phyloP scores from a whole-genome alignment of 805 yeast species.

The Candida qinlingensis region DNA sequence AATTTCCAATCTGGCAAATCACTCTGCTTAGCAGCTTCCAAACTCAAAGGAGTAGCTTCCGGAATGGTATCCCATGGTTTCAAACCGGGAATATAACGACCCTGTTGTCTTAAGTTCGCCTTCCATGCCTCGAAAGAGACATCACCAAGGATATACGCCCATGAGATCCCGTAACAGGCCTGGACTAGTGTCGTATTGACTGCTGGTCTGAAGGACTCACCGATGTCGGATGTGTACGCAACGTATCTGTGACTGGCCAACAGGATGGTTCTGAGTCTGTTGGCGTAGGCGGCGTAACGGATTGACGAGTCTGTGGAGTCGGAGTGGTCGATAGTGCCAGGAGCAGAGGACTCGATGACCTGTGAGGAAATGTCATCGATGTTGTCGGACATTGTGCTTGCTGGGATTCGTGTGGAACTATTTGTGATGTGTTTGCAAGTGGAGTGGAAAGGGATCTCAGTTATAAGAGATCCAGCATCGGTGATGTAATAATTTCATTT shows the following conservation, averaged over 20 bases:
- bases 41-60: slow-evolving; percentile 23
- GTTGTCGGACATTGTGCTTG: slow-evolving; percentile 5
- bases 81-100: slow-evolving; percentile 52
- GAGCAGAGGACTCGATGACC: slow-evolving; percentile 13
- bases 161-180: slow-evolving; percentile 65
- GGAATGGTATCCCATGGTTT: slow-evolving; percentile 63
- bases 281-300: slow-evolving; percentile 82
- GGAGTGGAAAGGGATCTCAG: too few species aligned
- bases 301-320: slow-evolving; percentile 44
- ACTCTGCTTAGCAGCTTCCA: slow-evolving; percentile 27
- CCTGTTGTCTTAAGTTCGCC: slow-evolving; percentile 59
- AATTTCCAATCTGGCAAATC: slow-evolving; percentile 51
- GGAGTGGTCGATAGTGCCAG: slow-evolving; percentile 9
- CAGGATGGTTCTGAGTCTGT: slow-evolving; percentile 64
- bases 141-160: slow-evolving; percentile 74
- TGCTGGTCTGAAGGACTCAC: slow-evolving; percentile 81
- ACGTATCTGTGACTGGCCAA: slow-evolving; percentile 74
- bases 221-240: slow-evolving; percentile 83
- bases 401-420: neutral
- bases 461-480: too few species aligned
- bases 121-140: slow-evolving; percentile 72
- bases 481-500: too few species aligned
- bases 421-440: neutral
- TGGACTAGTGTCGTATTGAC: slow-evolving; percentile 65
- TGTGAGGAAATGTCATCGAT: slow-evolving; percentile 4